phyloP scores from a whole-genome alignment of 305 asterid species.

The Rubia tinctorum region DNA sequence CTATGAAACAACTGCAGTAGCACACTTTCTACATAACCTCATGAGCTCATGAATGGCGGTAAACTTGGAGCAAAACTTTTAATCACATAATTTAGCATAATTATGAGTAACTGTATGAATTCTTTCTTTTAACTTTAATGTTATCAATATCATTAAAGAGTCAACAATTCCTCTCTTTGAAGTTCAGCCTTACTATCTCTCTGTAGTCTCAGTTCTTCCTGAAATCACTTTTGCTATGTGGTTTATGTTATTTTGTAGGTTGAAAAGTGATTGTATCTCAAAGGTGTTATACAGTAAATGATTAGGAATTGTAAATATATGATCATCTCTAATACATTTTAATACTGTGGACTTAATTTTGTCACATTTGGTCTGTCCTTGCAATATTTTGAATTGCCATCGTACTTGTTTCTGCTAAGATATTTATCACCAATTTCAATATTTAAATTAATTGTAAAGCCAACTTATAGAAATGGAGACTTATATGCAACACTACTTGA shows the following conservation, averaged over 20 bases:
- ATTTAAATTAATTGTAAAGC: too few species aligned
- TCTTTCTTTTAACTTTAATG: not conserved
- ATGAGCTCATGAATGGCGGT: too few species aligned
- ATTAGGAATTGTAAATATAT: not conserved
- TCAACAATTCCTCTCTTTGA: slow-evolving; percentile 1
- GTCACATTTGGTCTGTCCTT: slow-evolving; percentile 1
- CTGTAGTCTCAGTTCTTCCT: not conserved
- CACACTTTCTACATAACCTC: too few species aligned
- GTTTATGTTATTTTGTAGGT: not conserved
- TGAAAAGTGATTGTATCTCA: not conserved
- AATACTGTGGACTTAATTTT: not conserved
- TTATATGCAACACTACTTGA: too few species aligned
- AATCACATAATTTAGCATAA: too few species aligned
- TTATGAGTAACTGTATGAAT: too few species aligned
- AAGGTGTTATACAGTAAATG: not conserved
- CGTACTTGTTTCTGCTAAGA: not conserved
- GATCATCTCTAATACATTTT: not conserved
- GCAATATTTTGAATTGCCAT: not conserved
- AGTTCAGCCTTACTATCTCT: not conserved
- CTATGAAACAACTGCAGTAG: too few species aligned
- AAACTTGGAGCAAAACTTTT: too few species aligned
- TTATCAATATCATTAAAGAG: not conserved
- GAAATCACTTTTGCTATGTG: not conserved
- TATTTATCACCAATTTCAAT: too few species aligned
- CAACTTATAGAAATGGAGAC: too few species aligned